Conservation (phyloP, 352 stramenopile species). For the Phytophthora cryptogea region DNA sequence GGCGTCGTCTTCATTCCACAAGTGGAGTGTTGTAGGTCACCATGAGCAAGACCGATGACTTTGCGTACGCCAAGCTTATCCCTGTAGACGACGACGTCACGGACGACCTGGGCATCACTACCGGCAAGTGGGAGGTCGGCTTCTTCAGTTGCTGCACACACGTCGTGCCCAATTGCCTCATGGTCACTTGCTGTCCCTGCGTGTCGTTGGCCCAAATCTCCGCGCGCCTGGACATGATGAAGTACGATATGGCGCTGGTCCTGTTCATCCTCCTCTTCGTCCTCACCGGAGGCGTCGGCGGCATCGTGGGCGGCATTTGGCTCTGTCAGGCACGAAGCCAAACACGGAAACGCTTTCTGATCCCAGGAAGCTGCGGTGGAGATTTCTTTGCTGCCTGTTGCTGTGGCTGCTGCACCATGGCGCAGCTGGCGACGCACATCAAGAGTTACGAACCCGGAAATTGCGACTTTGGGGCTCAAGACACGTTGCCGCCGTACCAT, state of each 20-base stretch:
- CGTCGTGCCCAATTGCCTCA: conserved; percentile 38
- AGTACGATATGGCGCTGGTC: conserved; percentile 22
- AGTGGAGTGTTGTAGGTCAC: no score
- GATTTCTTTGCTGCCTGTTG: conserved; percentile 38
- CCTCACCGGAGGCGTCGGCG: background rate
- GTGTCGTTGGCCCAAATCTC: conserved; percentile 44
- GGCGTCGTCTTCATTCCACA: no score
- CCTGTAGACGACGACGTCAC: no score
- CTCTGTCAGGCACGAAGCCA: conserved; percentile 32
- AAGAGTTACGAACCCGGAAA: conserved; percentile 51
- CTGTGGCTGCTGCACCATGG: conserved; percentile 42
- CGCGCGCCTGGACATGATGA: conserved; percentile 33
- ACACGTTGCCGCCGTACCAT: conserved; percentile 38
- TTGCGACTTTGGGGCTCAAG: conserved; percentile 20
- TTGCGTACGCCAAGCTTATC: no score
- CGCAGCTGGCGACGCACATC: conserved; percentile 49
- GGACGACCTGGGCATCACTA: background rate
- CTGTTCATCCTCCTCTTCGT: conserved; percentile 18
- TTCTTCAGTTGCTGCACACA: conserved; percentile 34
- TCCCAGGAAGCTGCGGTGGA: conserved; percentile 33
- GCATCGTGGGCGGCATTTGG: conserved; percentile 2
- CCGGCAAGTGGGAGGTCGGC: conserved; percentile 18
- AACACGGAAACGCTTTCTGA: conserved; percentile 37
- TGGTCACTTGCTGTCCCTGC: conserved; percentile 36
- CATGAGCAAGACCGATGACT: no score